Conservation (phyloP, 2,329 filamentous ascomycete genomes). For the Calycina herbarum region DNA sequence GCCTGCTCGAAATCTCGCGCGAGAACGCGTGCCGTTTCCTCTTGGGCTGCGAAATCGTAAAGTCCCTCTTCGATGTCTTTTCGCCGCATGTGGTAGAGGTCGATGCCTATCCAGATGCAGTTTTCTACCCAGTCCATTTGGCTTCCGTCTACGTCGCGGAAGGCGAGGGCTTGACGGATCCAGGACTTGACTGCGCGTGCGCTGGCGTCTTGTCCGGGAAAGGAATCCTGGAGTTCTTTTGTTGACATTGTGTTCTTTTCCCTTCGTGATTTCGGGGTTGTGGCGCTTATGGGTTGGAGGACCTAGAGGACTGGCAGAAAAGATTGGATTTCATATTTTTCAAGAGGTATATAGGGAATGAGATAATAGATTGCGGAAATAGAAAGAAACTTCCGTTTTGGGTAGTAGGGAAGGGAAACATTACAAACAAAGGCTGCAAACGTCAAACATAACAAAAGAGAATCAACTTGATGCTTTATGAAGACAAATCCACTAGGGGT, state of each 20-base stretch:
- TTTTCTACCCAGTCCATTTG: slow-evolving; percentile 2
- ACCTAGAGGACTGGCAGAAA: too few species aligned
- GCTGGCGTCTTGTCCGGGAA: background rate
- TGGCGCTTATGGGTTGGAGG: too few species aligned
- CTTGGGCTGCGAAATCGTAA: background rate
- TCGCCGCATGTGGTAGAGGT: background rate
- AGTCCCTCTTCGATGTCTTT: slow-evolving; percentile 1
- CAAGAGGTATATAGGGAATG: too few species aligned
- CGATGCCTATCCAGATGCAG: background rate
- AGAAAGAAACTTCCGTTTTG: too few species aligned
- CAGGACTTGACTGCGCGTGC: background rate
- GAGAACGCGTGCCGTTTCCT: background rate
- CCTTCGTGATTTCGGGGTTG: too few species aligned
- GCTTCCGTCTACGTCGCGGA: slow-evolving; percentile 1
- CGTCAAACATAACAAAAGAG: too few species aligned
- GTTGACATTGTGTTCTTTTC: background rate
- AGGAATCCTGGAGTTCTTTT: background rate
- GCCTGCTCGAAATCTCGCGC: background rate
- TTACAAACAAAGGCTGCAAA: too few species aligned
- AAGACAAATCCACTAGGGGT: too few species aligned
- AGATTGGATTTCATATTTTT: too few species aligned
- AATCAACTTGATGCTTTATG: too few species aligned
- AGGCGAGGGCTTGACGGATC: background rate
- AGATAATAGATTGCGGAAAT: too few species aligned
- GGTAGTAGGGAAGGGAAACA: too few species aligned